Conservation (phyloP, 2,329 filamentous ascomycete species). For the Fusarium humuli region DNA sequence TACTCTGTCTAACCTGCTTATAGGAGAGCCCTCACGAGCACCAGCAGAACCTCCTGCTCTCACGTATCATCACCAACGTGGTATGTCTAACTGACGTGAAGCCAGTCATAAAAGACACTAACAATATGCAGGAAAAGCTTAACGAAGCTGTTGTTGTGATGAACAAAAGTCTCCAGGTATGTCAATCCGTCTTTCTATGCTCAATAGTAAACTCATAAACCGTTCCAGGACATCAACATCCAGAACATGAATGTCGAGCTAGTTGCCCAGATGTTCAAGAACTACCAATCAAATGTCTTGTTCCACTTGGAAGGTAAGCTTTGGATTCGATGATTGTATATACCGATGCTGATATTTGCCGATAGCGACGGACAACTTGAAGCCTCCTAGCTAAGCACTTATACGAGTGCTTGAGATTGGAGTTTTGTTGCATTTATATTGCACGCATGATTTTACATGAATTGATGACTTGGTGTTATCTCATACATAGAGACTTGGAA, state of each 20-base stretch:
- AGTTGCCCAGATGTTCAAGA: constrained; percentile 99
- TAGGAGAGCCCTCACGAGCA: constrained; percentile 97
- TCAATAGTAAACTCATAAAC: constrained; percentile 1
- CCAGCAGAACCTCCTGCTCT: constrained; percentile 92
- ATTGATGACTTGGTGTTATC: constrained; percentile 15
- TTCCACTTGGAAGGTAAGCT: constrained; percentile 92
- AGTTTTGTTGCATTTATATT: not conserved
- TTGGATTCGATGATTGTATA: too few relatives aligned
- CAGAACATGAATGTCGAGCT: constrained; percentile 99
- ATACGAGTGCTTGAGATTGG: not conserved
- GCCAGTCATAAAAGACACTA: not conserved
- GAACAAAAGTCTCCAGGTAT: constrained; percentile 89
- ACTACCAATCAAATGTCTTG: constrained; percentile 97
- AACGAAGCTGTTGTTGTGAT: constrained; percentile 93
- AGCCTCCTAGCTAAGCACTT: constrained; percentile 67
- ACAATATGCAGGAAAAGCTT: constrained; percentile 81
- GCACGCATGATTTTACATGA: constrained; percentile 24
- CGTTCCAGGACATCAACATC: constrained; percentile 87
- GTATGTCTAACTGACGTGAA: constrained; percentile 65
- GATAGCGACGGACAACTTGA: constrained; percentile 83
- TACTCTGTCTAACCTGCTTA: not conserved
- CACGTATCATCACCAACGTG: constrained; percentile 96
- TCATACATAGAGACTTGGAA: not conserved
- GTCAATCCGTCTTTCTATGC: not conserved
- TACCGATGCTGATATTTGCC: constrained; percentile 8